Base-by-base conservation (phyloP, 164 flowering plant species). In the Tetracentron sinense region DNA sequence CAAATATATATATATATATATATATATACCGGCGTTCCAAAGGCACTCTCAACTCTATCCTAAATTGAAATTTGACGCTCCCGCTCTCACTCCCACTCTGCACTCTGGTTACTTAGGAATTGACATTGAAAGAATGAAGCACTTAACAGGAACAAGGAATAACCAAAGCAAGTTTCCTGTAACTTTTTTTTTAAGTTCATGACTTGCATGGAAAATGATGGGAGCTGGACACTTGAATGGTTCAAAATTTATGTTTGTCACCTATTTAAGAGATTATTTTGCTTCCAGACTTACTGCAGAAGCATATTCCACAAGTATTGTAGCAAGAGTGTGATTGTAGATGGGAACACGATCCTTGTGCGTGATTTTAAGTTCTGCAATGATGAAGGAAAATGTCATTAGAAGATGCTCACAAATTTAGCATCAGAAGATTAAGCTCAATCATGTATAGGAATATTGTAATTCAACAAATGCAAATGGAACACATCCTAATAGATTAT, bases 301-400 rank as follows among this genome's bases (percentile, higher is more conserved):
- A 68, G 97, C 87, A 79, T 88, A 95, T 63, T 87, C 85, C 65
- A 92, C 99, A 62, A 92, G 68, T 68, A 78, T 88, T 30, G 42
- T 81, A 22, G 94, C 95, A 76, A 95, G 88, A 2, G 99, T 88
- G 65, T 82, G 97, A 75, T 92, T 92, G 70, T 83, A 95, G 10
- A 47, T 35, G 0, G 84, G 64, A 1, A 15, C 51, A 63, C 74
- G 55, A 48, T 70, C 71, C 50, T 66, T 55, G 29, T 73, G 77
- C 67, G 72, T 75, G 47, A 72, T 61, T 42, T 69, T 75, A 23
- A 81, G 70, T 71, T 78, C 97, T 89, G 82, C 66, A 81, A 54
- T 20, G 29, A 44, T 42, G 10, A 42, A 44, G 25, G 21, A 59
- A 72, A 46, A 30, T 7, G 2, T 6, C 7, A 44, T 20, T 6